A percentile compares a stretch with the other conserved stretches of the same genome.
Evolutionary conservation across 306 rosid species (phyloP).

Genomic region (Castanea mollissima): DNA sequence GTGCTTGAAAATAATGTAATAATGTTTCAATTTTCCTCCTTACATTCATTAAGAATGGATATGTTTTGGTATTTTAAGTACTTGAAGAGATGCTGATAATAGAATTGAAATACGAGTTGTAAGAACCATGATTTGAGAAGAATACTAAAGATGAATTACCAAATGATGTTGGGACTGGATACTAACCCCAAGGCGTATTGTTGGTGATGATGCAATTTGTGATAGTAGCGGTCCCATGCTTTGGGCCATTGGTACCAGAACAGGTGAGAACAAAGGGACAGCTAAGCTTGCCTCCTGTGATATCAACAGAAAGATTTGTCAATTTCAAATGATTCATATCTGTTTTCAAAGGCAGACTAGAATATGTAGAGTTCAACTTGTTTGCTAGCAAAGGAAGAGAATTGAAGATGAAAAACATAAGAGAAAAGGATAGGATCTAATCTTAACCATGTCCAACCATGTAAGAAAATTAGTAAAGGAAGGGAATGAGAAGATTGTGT

Average conservation of each 20-base stretch:
- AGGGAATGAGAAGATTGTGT: neutral
- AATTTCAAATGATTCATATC: slow-evolving; percentile 2
- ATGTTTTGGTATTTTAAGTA: neutral
- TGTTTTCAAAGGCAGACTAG: neutral
- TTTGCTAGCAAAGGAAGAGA: neutral
- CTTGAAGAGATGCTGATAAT: neutral
- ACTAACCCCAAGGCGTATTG: slow-evolving; percentile 90
- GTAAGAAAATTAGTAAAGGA: neutral
- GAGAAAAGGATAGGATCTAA: neutral
- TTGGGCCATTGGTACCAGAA: slow-evolving; percentile 91
- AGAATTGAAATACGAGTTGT: neutral
- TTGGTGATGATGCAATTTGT: slow-evolving; percentile 86
- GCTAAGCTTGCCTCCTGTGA: slow-evolving; percentile 91
- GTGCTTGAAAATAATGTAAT: neutral
- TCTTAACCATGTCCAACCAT: neutral
- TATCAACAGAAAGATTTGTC: slow-evolving; percentile 16
- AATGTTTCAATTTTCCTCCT: neutral
- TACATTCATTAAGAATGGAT: neutral
- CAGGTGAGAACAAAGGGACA: slow-evolving; percentile 92
- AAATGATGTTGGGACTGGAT: slow-evolving; percentile 20
- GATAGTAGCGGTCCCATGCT: slow-evolving; percentile 89
- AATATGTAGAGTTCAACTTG: neutral
- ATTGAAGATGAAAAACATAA: neutral
- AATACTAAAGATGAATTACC: neutral
- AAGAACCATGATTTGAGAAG: neutral